Evolutionary conservation across 2,329 filamentous ascomycete species (phyloP).

Genomic region (Ophioceras dolichostomum): DNA sequence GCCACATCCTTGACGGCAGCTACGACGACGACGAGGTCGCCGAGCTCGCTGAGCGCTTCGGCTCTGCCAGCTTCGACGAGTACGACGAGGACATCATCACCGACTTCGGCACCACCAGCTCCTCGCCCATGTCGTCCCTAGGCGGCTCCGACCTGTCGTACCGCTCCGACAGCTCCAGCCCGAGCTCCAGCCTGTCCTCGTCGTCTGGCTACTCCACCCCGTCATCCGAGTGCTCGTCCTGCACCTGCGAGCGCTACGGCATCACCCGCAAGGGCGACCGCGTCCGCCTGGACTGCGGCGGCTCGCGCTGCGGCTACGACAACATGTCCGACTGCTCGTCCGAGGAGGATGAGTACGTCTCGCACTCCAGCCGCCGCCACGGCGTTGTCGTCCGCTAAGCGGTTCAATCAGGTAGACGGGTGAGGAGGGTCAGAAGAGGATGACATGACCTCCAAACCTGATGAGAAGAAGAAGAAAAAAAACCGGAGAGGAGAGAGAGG

Average conservation of each 20-base stretch:
- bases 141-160: conserved; percentile 56
- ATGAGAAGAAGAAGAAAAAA: conserved; percentile 11
- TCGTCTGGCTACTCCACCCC: conserved; percentile 71
- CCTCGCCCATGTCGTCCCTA: conserved; percentile 52
- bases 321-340: conserved; percentile 61
- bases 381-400: conserved; percentile 44
- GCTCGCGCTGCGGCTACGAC: conserved; percentile 72
- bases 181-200: conserved; percentile 61
- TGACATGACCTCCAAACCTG: too few species aligned
- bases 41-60: conserved; percentile 54
- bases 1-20: conserved; percentile 72
- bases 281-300: conserved; percentile 93
- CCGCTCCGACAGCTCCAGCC: conserved; percentile 62
- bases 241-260: conserved; percentile 92
- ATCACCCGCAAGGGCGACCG: conserved; percentile 88
- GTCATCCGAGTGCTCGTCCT: conserved; percentile 62
- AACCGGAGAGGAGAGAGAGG: background rate
- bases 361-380: conserved; percentile 46
- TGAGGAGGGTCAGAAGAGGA: conserved; percentile 12
- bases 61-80: conserved; percentile 40
- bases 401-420: conserved; percentile 11
- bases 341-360: conserved; percentile 42
- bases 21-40: conserved; percentile 72
- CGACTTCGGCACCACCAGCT: conserved; percentile 36
- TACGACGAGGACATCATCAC: conserved; percentile 40